Evolutionary conservation across 352 stramenopile species (phyloP), one percentile per base, ranked within the genome.

Genomic region (Phytophthora ohioensis): DNA sequence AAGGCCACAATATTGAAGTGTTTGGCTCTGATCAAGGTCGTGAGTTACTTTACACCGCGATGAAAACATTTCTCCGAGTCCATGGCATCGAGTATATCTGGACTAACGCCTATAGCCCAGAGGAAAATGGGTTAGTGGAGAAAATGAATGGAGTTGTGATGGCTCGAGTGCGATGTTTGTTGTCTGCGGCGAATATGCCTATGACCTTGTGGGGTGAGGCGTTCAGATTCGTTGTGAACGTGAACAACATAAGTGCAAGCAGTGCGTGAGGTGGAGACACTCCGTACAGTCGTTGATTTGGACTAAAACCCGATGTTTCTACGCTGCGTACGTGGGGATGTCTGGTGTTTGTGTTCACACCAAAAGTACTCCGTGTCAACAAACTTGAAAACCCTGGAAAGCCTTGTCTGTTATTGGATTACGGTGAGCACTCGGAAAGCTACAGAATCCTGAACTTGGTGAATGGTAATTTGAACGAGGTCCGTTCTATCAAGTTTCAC

Each of bases 91-190:
- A 57, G 36, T 66, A 41, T 17, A 51, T 13, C 5, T 58, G 46
- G 38, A 57, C 58, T 4, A 66, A 66, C 9, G 35, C 36, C 1
- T 58, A 66, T 21, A 57, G 46, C 36, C 58, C 58, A 1, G 35
- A 58, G 8, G 35, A 66, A 17, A 66, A 58, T 32, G 58, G 38
- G 6, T 17, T 62, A 13, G 41, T 68, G 8, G 51, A 68, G 34
- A 56, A 49, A 7, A 60, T 68, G 41, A 62, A 62, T 34, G 52
- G 42, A 12, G 10, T 68, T 15, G 51, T 68, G 6, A 12, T 56
- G 10, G 5, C 51, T 55, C 38, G 35, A 41, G 39, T 62, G 15
- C 49, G 61, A 27, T 56, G 31, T 12, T 38, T 68, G 21, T 38
- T 62, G 31, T 42, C 32, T 2, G 10, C 49, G 5, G 41, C 51